phyloP scores from a whole-genome alignment of 768 basidiomycete species.

The Mycena indigotica region DNA sequence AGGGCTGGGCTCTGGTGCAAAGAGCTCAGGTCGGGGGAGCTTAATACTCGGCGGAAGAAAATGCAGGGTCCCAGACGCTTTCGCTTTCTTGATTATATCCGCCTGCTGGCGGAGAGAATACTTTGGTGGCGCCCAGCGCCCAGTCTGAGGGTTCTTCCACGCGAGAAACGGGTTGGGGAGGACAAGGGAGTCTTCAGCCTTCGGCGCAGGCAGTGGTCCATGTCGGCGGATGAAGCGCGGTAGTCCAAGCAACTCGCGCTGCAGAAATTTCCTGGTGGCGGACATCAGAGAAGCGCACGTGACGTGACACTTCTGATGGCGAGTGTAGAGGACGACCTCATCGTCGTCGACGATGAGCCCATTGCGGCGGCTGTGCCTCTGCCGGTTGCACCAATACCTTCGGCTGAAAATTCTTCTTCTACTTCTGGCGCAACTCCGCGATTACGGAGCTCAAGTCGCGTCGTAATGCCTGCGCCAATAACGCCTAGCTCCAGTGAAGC shows the following conservation, averaged over 20 bases:
- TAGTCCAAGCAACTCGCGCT: constrained; percentile 45
- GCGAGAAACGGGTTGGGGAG: constrained; percentile 76
- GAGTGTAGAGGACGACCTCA: constrained; percentile 24
- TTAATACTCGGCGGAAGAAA: constrained; percentile 75
- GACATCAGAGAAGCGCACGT: constrained; percentile 26
- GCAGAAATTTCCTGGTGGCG: constrained; percentile 47
- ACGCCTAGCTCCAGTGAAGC: constrained; percentile 33
- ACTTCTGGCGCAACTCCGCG: too few relatives aligned
- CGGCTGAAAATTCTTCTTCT: constrained; percentile 8
- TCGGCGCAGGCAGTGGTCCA: constrained; percentile 39
- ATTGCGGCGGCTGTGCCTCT: constrained; percentile 1
- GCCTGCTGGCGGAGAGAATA: constrained; percentile 79
- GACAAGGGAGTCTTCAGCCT: constrained; percentile 24
- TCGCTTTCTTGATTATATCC: constrained; percentile 75
- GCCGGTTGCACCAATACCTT: background rate
- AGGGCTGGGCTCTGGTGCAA: constrained; percentile 14
- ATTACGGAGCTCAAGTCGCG: constrained; percentile 17
- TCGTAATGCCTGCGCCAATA: constrained; percentile 19
- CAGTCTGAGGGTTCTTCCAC: constrained; percentile 56
- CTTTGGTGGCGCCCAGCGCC: constrained; percentile 67
- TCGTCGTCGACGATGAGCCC: constrained; percentile 26
- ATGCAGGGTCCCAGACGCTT: constrained; percentile 50
- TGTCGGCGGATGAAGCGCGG: constrained; percentile 36
- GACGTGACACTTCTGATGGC: constrained; percentile 12
- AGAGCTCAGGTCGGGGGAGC: constrained; percentile 31